These are phyloP conservation scores for Agrocybe praecox DNA, from an alignment of 768 basidiomycete genomes.

Conservation along the genomic window DNA sequence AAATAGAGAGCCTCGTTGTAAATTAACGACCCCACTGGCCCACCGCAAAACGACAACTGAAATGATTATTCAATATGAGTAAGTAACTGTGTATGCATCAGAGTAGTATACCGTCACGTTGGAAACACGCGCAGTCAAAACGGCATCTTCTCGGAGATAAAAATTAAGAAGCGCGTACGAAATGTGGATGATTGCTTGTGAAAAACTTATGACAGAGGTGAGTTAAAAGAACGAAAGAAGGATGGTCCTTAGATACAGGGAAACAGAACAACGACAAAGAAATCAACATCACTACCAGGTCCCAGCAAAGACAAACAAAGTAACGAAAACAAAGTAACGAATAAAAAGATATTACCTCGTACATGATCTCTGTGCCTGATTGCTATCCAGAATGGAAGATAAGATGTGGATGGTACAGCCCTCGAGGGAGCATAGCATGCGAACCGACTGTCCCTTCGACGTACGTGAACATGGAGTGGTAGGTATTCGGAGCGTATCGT, in stretches of 20 bases:
- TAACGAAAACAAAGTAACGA: not conserved
- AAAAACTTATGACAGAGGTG: no score
- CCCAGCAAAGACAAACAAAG: not conserved
- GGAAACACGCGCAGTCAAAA: not conserved
- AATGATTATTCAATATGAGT: no score
- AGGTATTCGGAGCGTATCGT: no score
- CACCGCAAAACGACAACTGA: not conserved
- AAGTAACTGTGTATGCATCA: no score
- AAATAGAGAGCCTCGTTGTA: not conserved
- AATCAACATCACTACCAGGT: not conserved
- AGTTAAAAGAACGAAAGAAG: no score
- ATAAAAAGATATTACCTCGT: not conserved
- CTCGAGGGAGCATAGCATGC: not conserved
- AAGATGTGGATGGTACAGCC: no score
- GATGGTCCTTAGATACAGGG: not conserved
- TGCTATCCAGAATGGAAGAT: not conserved
- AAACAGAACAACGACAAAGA: not conserved
- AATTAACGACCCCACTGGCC: not conserved
- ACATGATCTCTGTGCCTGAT: not conserved
- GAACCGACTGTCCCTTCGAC: not conserved
- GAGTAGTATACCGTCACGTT: not conserved
- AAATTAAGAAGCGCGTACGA: no score
- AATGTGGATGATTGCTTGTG: no score
- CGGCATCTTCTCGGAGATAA: not conserved
- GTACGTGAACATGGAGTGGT: no score